Base-by-base conservation (phyloP, 352 stramenopile genomes). In the Blastocystis hominis region DNA sequence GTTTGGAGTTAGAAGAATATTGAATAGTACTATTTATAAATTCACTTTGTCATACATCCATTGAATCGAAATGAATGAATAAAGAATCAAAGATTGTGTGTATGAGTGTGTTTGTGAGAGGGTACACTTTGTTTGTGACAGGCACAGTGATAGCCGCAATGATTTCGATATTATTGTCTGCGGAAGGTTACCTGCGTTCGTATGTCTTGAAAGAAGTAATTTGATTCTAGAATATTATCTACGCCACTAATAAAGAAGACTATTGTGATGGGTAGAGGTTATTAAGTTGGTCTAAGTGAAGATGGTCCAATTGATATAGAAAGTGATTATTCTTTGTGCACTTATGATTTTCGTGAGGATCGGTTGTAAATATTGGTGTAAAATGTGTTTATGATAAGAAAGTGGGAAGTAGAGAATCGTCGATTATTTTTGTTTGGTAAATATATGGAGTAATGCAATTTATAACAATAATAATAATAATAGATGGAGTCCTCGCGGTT, bases 271-370 rank as follows among this genome's bases (percentile, higher is more conserved):
- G 42, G 68, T 78, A 20, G 15, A 46, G 24, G 24, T 7, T 1
- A 5, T 1, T 1, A n/a, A 63, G 3, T 61, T 0, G 13, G 6
- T 62, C 46, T 13, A 78, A 5, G 47, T 38, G 38, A 44, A 78
- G 68, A 59, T 5, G 68, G 62, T 44, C 10, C 38, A 36, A 46
- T 78, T 40, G 13, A 36, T 4, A 59, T 78, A 17, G 53, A 78
- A 17, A 40, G 42, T 4, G n/a, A 55, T n/a, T 78, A 78, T 15
- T 40, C 13, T 17, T 62, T 78, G 6, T 17, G 53, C 0, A 78
- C 68, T 2, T 78, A 78, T 55, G 68, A 78, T 24, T 78, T 78
- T 34, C 42, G 68, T 40, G 47, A 61, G 68, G 62, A 55, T 56
- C 9, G 30, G 46, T 46, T 78, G 68, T 78, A 78, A 13, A 1